phyloP scores from a whole-genome alignment of 2,329 filamentous ascomycete genomes.

The Cadophora sp. region DNA sequence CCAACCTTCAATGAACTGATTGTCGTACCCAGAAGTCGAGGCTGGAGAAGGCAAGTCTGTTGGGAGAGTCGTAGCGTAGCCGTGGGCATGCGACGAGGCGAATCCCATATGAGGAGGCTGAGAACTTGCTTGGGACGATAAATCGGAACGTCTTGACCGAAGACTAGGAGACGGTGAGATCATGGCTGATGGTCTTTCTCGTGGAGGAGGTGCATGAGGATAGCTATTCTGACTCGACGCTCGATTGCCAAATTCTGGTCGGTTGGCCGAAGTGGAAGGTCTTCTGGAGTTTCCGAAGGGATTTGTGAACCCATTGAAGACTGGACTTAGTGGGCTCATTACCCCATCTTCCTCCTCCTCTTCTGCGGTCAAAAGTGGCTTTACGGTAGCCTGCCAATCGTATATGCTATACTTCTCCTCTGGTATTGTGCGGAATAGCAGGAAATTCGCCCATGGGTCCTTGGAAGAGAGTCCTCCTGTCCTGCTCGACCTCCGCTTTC shows the following conservation, averaged over 20 bases:
- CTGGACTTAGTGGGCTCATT: constrained; percentile 39
- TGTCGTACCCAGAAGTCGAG: constrained; percentile 58
- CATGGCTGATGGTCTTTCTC: constrained; percentile 55
- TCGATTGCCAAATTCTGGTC: constrained; percentile 52
- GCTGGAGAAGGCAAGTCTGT: constrained; percentile 64
- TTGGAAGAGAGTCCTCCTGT: constrained; percentile 58
- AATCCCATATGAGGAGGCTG: constrained; percentile 54
- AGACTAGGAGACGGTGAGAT: constrained; percentile 66
- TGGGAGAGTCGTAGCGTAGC: constrained; percentile 59
- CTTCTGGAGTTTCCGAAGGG: constrained; percentile 39
- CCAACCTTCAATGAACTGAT: constrained; percentile 67
- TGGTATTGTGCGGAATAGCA: constrained; percentile 62
- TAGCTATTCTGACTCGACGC: constrained; percentile 49
- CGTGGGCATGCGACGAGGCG: constrained; percentile 50
- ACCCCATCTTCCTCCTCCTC: constrained; percentile 31
- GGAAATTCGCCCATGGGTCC: constrained; percentile 45
- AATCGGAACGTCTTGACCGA: constrained; percentile 66
- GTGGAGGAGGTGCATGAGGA: constrained; percentile 37
- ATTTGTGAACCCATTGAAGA: constrained; percentile 41
- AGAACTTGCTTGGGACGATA: constrained; percentile 53
- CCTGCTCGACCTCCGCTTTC: constrained; percentile 69
- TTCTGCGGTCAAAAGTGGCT: constrained; percentile 44
- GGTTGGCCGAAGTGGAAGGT: constrained; percentile 28
- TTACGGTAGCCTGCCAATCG: constrained; percentile 60
- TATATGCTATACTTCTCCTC: constrained; percentile 61